Evolutionary conservation across 805 yeast species (phyloP).

Genomic region (Saturnispora mendoncae): DNA sequence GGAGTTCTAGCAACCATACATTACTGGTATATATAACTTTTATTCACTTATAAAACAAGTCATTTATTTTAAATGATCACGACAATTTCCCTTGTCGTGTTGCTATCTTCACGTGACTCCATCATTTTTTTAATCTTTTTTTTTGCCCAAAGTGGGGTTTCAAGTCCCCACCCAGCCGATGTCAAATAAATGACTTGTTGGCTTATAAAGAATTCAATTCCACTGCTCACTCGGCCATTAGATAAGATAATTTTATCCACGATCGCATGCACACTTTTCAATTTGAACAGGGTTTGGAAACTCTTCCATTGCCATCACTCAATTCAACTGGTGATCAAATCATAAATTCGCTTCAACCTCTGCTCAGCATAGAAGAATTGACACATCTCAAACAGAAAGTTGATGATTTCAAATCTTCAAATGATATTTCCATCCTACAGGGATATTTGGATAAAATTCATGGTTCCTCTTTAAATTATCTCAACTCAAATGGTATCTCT

Average conservation of each 20-base stretch:
- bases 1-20: too few relatives aligned
- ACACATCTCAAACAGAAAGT: conserved; percentile 36
- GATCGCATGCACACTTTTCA: conserved; percentile 19
- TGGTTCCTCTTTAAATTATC: conserved; percentile 37
- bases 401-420: conserved; percentile 35
- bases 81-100: not conserved
- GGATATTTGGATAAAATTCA: conserved; percentile 42
- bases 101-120: conserved; percentile 6
- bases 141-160: conserved; percentile 1
- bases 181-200: not conserved
- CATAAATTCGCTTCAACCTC: conserved; percentile 49
- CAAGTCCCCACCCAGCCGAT: conserved; percentile 1
- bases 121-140: not conserved
- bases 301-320: conserved; percentile 55
- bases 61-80: too few relatives aligned
- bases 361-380: conserved; percentile 46
- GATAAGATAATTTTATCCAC: not conserved
- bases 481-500: conserved; percentile 39
- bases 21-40: too few relatives aligned
- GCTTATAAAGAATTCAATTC: not conserved
- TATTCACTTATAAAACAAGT: too few relatives aligned
- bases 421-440: conserved; percentile 40
- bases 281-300: conserved; percentile 40
- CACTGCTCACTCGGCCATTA: not conserved
- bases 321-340: conserved; percentile 43